Percentiles rank a stretch among this genome's conserved stretches.
These are phyloP conservation scores for Halenospora varia DNA, from an alignment of 495 filamentous ascomycete species.

Conservation along the genomic window DNA sequence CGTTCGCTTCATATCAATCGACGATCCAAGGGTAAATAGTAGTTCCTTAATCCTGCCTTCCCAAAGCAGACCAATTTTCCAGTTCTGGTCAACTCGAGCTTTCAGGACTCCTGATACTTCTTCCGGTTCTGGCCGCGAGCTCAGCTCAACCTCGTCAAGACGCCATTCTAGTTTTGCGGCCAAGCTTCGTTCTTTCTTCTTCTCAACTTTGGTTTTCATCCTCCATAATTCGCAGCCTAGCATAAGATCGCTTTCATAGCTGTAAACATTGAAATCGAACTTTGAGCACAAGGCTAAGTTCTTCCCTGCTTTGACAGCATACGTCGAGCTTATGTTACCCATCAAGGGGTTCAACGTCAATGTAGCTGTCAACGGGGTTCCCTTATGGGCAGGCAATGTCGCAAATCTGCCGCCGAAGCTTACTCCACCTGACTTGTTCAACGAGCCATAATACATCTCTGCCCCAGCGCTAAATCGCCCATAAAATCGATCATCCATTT, in stretches of 20 bases:
- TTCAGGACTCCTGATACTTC: constrained; percentile 85
- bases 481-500: constrained; percentile 45
- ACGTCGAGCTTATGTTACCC: constrained; percentile 84
- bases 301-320: constrained; percentile 79
- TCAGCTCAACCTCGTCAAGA: constrained; percentile 29
- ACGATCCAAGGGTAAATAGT: constrained; percentile 83
- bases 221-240: constrained; percentile 90
- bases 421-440: constrained; percentile 85
- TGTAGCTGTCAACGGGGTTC: constrained; percentile 87
- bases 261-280: constrained; percentile 97
- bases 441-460: constrained; percentile 88
- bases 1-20: constrained; percentile 67
- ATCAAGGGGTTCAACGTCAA: constrained; percentile 88
- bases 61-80: constrained; percentile 83
- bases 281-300: constrained; percentile 80
- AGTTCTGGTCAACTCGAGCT: constrained; percentile 78
- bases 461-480: constrained; percentile 78
- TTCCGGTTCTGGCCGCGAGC: constrained; percentile 39
- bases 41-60: constrained; percentile 91
- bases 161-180: constrained; percentile 53
- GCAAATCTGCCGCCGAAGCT: constrained; percentile 78
- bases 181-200: constrained; percentile 42
- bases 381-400: constrained; percentile 81
- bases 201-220: constrained; percentile 31
- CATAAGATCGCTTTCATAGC: constrained; percentile 91